phyloP scores from a whole-genome alignment of 2,329 filamentous ascomycete genomes.

The Trichocomaceae sp. region DNA sequence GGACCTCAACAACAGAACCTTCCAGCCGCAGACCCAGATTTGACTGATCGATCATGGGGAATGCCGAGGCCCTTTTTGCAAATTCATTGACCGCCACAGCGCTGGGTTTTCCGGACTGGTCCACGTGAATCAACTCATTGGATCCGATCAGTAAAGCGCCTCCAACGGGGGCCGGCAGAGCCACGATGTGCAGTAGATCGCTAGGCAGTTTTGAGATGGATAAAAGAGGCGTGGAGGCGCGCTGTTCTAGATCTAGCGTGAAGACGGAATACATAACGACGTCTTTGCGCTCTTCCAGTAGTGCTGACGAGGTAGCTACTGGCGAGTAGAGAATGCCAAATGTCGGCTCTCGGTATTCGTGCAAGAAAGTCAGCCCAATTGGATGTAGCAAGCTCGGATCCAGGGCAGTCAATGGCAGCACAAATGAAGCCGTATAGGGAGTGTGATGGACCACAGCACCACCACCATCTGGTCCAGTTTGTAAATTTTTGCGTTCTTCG shows the following conservation, averaged over 20 bases:
- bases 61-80: conserved; percentile 72
- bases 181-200: conserved; percentile 75
- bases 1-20: conserved; percentile 66
- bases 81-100: conserved; percentile 91
- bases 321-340: conserved; percentile 88
- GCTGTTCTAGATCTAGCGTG: conserved; percentile 87
- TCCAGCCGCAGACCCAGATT: conserved; percentile 74
- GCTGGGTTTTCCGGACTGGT: conserved; percentile 89
- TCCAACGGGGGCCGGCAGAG: conserved; percentile 78
- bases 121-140: conserved; percentile 90
- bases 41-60: conserved; percentile 79
- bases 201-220: conserved; percentile 80
- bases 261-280: conserved; percentile 88
- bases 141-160: conserved; percentile 78
- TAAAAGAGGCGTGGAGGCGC: conserved; percentile 84
- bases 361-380: conserved; percentile 82
- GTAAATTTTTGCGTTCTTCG: conserved; percentile 22
- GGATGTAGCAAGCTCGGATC: conserved; percentile 83
- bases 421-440: conserved; percentile 85
- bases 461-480: conserved; percentile 34
- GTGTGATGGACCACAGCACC: conserved; percentile 43
- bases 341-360: conserved; percentile 96
- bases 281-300: conserved; percentile 72
- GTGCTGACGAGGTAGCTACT: conserved; percentile 62
- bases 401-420: conserved; percentile 79